Evolutionary conservation across 1,139 yeast species (phyloP).

Genomic region (Suhomyces bribrorum): DNA sequence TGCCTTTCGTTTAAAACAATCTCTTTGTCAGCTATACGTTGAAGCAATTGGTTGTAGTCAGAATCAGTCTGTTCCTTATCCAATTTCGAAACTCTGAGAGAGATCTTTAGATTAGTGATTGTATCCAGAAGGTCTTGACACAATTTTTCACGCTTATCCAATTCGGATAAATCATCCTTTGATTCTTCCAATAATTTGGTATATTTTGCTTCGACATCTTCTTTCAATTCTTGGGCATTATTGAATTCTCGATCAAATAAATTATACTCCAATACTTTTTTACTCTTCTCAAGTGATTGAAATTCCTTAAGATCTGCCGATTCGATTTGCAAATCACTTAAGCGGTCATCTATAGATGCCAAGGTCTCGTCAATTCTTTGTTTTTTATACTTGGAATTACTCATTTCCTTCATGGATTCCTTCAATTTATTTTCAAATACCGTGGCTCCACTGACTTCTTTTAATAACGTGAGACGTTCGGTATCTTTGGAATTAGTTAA

Average conservation of each 20-base stretch:
- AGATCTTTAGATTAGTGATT: slow-evolving; percentile 41
- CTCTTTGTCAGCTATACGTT: slow-evolving; percentile 44
- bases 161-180: slow-evolving; percentile 42
- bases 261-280: slow-evolving; percentile 74
- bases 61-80: slow-evolving; percentile 56
- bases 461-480: slow-evolving; percentile 74
- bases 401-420: slow-evolving; percentile 82
- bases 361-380: slow-evolving; percentile 77
- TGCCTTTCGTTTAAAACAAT: slow-evolving; percentile 35
- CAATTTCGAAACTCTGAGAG: slow-evolving; percentile 42
- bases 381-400: slow-evolving; percentile 65
- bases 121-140: slow-evolving; percentile 51
- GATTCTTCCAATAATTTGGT: slow-evolving; percentile 50
- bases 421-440: slow-evolving; percentile 81
- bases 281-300: slow-evolving; percentile 65
- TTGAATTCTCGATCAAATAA: slow-evolving; percentile 75
- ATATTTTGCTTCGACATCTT: slow-evolving; percentile 61
- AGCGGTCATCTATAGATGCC: slow-evolving; percentile 65
- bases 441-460: slow-evolving; percentile 94
- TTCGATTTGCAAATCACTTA: slow-evolving; percentile 79
- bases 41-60: slow-evolving; percentile 48
- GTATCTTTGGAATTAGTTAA: slow-evolving; percentile 86
- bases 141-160: slow-evolving; percentile 48
- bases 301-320: slow-evolving; percentile 71
- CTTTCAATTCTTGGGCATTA: slow-evolving; percentile 62